phyloP scores from a whole-genome alignment of 2,329 filamentous ascomycete species.

The Neofusicoccum kwambonambiense region DNA sequence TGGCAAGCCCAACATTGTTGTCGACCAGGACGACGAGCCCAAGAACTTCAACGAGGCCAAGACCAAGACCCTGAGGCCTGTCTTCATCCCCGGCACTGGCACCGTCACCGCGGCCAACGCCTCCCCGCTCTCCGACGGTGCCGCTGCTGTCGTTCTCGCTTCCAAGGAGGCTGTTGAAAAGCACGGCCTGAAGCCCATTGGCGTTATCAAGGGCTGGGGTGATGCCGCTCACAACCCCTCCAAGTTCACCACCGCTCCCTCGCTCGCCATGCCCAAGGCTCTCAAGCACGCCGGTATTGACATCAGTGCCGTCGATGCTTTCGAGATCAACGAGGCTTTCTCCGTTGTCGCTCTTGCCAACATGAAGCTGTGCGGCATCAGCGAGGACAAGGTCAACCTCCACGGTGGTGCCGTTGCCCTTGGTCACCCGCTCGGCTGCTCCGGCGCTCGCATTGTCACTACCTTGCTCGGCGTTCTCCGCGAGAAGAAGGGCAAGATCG shows the following conservation, averaged over 20 bases:
- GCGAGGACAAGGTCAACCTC: conserved; percentile 86
- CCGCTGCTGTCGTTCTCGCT: conserved; percentile 86
- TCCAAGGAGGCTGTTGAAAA: conserved; percentile 93
- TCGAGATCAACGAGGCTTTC: conserved; percentile 99
- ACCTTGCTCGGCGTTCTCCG: conserved; percentile 85
- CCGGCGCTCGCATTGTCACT: conserved; percentile 88
- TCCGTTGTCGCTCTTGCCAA: conserved; percentile 95
- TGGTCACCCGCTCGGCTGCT: conserved; percentile 90
- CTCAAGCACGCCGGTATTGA: conserved; percentile 88
- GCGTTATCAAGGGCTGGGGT: conserved; percentile 96
- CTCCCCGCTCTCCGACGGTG: conserved; percentile 92
- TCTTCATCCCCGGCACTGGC: conserved; percentile 79
- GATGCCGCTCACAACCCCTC: conserved; percentile 88
- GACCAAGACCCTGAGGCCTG: conserved; percentile 60
- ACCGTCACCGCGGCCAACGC: conserved; percentile 96
- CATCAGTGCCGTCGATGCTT: conserved; percentile 78
- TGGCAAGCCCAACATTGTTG: conserved; percentile 78
- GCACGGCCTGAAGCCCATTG: conserved; percentile 85
- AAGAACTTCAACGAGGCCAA: conserved; percentile 70
- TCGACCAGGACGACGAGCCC: conserved; percentile 90
- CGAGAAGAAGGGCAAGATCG: conserved; percentile 91
- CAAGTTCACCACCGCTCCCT: conserved; percentile 93
- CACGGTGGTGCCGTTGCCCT: conserved; percentile 94
- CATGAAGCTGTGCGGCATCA: conserved; percentile 81
- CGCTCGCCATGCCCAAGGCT: conserved; percentile 94